Evolutionary conservation across 2,329 filamentous ascomycete species (phyloP), one percentile per base, ranked within the genome.

Genomic region (Aspergillus sp.): DNA sequence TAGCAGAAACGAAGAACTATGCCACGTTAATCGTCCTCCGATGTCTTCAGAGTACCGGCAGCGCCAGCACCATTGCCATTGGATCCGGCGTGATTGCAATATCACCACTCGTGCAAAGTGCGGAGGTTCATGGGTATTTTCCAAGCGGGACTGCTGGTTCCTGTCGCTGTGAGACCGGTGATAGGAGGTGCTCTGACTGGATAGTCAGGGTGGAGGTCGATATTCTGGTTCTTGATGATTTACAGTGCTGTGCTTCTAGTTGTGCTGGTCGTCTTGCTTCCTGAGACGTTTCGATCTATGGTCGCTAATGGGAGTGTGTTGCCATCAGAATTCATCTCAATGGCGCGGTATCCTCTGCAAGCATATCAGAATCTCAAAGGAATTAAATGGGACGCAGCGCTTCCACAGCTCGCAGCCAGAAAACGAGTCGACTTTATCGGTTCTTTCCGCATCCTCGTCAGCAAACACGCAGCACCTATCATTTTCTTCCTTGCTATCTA

Each of bases 181-280:
- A 48, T 67, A 15, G 63, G 64, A 25, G 63, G 63, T 7, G 39
- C 60, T 13, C 43, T 65, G 9, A 48, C 57, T 5, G 47, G 52
- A 22, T 55, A 48, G 7, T 50, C 57, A 17, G 58, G 60, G 17
- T 66, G 62, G 60, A 49, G 54, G 23, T 60, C 53, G 41, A 58
- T 64, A 3, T 66, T 66, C 50, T 66, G 61, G 63, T 60, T 67
- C 37, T 49, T 67, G 4, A 49, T 55, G 7, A 57, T 64, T 19
- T 19, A 59, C 5, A 54, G 60, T 4, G 61, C 52, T 3, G 41
- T 49, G 1, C 53, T 55, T 5, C 41, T 59, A 25, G 10, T 56
- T 5, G 17, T 55, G 1, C 53, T 53, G 13, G 19, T 52, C 23
- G 20, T 54, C 10, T 15, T 41, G 30, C 51, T 57, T 20, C 66